Evolutionary conservation across 441 rosid genomes (phyloP).

Genomic region (Melastoma candidum): DNA sequence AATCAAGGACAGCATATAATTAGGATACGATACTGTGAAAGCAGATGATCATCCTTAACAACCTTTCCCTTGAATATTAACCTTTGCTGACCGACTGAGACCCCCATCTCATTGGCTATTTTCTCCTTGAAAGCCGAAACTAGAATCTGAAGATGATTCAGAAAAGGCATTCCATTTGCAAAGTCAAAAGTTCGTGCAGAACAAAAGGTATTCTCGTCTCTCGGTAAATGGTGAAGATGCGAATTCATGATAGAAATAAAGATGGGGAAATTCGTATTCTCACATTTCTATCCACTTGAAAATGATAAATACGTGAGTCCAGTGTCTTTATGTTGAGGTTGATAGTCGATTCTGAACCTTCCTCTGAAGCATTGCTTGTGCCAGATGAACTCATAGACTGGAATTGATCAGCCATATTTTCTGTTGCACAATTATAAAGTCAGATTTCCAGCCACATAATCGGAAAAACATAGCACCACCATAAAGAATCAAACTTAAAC

Average conservation of each 20-base stretch:
- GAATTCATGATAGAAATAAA: conserved; percentile 6
- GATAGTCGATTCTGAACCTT: conserved; percentile 41
- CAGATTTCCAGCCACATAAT: no score
- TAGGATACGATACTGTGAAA: conserved; percentile 94
- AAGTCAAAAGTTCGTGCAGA: conserved; percentile 1
- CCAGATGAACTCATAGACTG: conserved; percentile 44
- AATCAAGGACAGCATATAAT: neutral
- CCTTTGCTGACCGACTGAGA: conserved; percentile 83
- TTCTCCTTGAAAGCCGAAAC: conserved; percentile 82
- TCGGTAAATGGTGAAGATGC: no score
- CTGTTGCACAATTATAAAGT: conserved; percentile 13
- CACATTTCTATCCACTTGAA: conserved; percentile 69
- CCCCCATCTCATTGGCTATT: conserved; percentile 58
- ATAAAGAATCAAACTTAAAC: no score
- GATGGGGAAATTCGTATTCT: conserved; percentile 12
- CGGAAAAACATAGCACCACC: no score
- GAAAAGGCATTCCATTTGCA: neutral
- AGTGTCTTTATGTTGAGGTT: conserved; percentile 82
- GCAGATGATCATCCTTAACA: conserved; percentile 80
- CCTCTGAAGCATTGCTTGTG: conserved; percentile 32
- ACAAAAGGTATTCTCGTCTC: neutral
- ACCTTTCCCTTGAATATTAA: conserved; percentile 92
- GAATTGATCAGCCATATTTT: conserved; percentile 56
- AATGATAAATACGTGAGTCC: conserved; percentile 60
- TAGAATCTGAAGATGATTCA: conserved; percentile 42